These are phyloP conservation scores for Telfairia occidentalis DNA, from an alignment of 331 rosid genomes.

Conservation along the genomic window DNA sequence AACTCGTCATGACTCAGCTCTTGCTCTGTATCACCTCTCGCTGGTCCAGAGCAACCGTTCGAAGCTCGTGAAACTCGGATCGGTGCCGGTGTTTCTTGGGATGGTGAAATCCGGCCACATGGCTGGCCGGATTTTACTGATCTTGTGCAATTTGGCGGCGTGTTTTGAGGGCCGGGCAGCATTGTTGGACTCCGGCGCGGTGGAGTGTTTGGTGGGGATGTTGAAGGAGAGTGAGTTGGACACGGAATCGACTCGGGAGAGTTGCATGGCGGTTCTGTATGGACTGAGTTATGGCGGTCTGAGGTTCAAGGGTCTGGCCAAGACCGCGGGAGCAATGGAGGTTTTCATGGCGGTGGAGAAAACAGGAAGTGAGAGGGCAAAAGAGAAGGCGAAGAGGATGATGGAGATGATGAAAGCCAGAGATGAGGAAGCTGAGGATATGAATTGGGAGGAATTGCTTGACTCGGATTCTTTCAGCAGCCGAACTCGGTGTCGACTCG, in stretches of 20 bases:
- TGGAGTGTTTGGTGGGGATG: conserved; percentile 42
- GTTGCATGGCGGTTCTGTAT: conserved; percentile 44
- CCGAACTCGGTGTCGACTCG: conserved; percentile 18
- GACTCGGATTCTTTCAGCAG: conserved; percentile 32
- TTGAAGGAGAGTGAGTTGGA: conserved; percentile 15
- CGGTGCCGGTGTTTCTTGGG: conserved; percentile 32
- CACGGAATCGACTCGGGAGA: conserved; percentile 34
- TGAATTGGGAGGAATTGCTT: conserved; percentile 71
- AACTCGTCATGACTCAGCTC: conserved; percentile 69
- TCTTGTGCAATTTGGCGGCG: conserved; percentile 42
- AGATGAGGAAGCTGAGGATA: conserved; percentile 44
- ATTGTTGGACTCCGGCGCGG: conserved; percentile 70
- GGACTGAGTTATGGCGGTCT: conserved; percentile 62
- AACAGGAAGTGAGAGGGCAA: conserved; percentile 30
- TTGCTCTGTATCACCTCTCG: conserved; percentile 67
- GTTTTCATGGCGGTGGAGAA: conserved; percentile 45
- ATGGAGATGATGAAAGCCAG: conserved; percentile 42
- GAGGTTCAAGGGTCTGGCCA: conserved; percentile 72
- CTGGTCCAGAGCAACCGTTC: conserved; percentile 62
- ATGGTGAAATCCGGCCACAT: conserved; percentile 60
- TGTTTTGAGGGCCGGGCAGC: conserved; percentile 59
- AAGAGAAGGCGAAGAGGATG: conserved; percentile 45
- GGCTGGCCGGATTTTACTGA: conserved; percentile 34
- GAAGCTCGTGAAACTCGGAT: conserved; percentile 61
- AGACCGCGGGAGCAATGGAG: conserved; percentile 34